Percentiles rank a stretch among this genome's conserved stretches.
Conservation (phyloP, 2,329 filamentous ascomycete species). For the Clonostachys rhizophaga region DNA sequence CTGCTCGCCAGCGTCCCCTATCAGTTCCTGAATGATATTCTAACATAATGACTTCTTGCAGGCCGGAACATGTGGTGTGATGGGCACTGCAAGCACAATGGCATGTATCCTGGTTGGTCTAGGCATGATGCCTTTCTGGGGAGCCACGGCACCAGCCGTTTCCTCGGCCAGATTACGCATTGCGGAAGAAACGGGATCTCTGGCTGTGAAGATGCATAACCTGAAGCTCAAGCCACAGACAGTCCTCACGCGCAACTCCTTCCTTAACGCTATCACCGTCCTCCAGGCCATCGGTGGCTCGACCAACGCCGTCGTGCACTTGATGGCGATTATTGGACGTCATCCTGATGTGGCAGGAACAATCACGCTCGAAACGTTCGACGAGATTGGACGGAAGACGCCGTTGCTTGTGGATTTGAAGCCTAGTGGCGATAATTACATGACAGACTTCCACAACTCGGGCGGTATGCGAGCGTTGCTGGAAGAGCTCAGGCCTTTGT, state of each 20-base stretch:
- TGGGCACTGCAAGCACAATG: conserved; percentile 93
- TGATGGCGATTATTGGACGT: conserved; percentile 79
- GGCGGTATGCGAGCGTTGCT: conserved; percentile 82
- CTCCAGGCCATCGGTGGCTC: conserved; percentile 82
- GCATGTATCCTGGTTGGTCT: conserved; percentile 78
- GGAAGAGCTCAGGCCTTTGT: conserved; percentile 69
- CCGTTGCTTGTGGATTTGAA: conserved; percentile 81
- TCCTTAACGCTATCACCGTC: conserved; percentile 82
- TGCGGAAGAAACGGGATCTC: conserved; percentile 66
- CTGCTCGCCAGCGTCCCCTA: neutral
- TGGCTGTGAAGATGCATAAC: conserved; percentile 61
- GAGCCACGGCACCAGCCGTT: conserved; percentile 73
- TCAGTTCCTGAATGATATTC: neutral
- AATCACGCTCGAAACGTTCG: conserved; percentile 73
- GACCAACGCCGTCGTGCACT: conserved; percentile 80
- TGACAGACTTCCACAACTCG: conserved; percentile 86
- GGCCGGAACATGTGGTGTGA: conserved; percentile 80
- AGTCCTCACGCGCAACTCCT: conserved; percentile 68
- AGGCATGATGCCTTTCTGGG: conserved; percentile 74
- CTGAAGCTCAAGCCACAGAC: conserved; percentile 65
- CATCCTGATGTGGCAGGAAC: conserved; percentile 57
- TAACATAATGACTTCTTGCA: conserved; percentile 8
- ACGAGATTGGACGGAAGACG: conserved; percentile 71
- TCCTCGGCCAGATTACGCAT: conserved; percentile 77
- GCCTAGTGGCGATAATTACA: conserved; percentile 82